These are phyloP conservation scores for Alternaria brassicae DNA, from an alignment of 2,329 filamentous ascomycete genomes.

Conservation along the genomic window DNA sequence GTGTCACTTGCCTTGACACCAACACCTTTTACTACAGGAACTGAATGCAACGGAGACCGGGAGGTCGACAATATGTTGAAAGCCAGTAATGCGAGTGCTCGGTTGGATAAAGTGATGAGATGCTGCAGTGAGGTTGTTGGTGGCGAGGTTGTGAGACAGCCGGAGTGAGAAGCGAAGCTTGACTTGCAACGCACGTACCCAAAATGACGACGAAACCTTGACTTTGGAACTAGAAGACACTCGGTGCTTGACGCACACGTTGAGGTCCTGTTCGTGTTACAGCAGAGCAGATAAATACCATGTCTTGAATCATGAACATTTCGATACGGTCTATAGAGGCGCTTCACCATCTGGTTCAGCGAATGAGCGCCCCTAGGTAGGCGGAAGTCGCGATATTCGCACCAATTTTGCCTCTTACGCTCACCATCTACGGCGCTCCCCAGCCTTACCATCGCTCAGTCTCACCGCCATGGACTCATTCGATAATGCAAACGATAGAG, in stretches of 20 bases:
- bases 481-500: too few species aligned
- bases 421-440: too few species aligned
- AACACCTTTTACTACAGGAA: neutral
- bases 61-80: neutral
- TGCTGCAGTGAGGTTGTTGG: neutral
- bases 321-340: neutral
- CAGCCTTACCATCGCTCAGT: too few species aligned
- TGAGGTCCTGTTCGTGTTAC: neutral
- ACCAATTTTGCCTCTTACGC: too few species aligned
- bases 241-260: neutral
- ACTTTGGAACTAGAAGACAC: neutral
- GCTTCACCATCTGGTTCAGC: neutral
- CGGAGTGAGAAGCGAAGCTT: conserved; percentile 7
- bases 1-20: neutral
- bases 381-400: too few species aligned
- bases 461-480: too few species aligned
- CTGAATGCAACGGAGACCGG: neutral
- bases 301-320: neutral
- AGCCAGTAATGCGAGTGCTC: neutral
- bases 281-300: neutral
- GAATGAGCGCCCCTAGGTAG: neutral
- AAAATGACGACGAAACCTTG: neutral
- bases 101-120: conserved; percentile 9
- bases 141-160: conserved; percentile 13
- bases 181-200: conserved; percentile 1